Evolutionary conservation across 2,329 filamentous ascomycete species (phyloP).

Genomic region (Pochonia chlamydosporia): DNA sequence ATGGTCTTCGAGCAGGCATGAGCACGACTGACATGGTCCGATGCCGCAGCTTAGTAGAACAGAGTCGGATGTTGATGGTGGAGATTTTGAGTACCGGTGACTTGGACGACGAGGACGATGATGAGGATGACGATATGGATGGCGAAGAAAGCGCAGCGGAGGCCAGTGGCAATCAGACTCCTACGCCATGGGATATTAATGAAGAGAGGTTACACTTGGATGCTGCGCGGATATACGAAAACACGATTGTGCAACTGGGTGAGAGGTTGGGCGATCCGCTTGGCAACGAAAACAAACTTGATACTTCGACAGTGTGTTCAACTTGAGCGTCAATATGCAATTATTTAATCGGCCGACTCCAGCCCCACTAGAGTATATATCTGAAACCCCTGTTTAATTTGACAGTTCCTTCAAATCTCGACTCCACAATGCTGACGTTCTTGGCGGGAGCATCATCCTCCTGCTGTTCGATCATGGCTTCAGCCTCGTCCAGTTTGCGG

Average conservation of each 20-base stretch:
- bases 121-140: conserved; percentile 31
- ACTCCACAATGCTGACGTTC: conserved; percentile 2
- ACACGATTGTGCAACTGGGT: conserved; percentile 69
- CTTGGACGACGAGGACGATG: conserved; percentile 36
- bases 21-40: conserved; percentile 81
- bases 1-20: conserved; percentile 57
- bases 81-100: conserved; percentile 52
- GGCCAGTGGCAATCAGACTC: conserved; percentile 11
- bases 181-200: conserved; percentile 31
- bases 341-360: too few species aligned
- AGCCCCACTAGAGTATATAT: conserved; percentile 4
- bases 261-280: conserved; percentile 51
- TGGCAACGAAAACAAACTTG: conserved; percentile 12
- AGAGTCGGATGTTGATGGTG: conserved; percentile 64
- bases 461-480: not conserved
- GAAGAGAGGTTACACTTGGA: conserved; percentile 58
- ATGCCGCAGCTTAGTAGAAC: conserved; percentile 74
- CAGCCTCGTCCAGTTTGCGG: conserved; percentile 1
- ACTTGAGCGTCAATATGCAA: not conserved
- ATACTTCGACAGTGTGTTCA: conserved; percentile 2
- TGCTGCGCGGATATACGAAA: conserved; percentile 71
- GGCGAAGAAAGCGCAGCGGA: conserved; percentile 28
- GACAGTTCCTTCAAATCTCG: conserved; percentile 1
- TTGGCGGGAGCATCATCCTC: not conserved
- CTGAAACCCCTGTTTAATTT: conserved; percentile 6